Percentiles rank a stretch among this genome's conserved stretches.
Evolutionary conservation across 495 filamentous ascomycete species (phyloP).

Genomic region (Cercophora sp.): DNA sequence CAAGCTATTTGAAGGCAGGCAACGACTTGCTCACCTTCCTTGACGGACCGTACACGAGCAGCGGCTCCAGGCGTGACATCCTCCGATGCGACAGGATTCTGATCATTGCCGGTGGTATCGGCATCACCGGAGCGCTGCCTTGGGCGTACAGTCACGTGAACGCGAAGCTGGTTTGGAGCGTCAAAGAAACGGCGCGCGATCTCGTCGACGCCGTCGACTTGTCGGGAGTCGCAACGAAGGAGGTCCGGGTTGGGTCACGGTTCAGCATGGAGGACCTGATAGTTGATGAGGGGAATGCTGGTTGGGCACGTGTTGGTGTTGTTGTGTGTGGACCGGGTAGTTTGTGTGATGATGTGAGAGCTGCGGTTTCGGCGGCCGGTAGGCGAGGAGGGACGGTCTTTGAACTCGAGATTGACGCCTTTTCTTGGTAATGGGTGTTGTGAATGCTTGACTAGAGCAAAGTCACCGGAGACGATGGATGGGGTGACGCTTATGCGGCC

Average conservation of each 20-base stretch:
- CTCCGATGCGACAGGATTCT: slow-evolving; percentile 29
- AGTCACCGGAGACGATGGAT: too few species aligned
- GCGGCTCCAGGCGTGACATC: slow-evolving; percentile 4
- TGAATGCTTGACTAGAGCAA: too few species aligned
- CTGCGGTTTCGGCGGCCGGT: slow-evolving; percentile 14
- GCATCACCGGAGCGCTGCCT: slow-evolving; percentile 38
- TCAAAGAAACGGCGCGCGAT: slow-evolving; percentile 14
- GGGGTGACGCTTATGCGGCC: too few species aligned
- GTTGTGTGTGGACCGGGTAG: slow-evolving; percentile 34
- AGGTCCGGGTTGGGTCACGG: slow-evolving; percentile 30
- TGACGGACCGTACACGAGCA: slow-evolving; percentile 26
- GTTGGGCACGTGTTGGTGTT: slow-evolving; percentile 33
- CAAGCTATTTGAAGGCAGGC: slow-evolving; percentile 16
- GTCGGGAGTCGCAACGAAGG: slow-evolving; percentile 21
- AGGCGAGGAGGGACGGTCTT: slow-evolving; percentile 10
- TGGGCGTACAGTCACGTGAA: slow-evolving; percentile 28
- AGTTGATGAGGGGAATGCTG: slow-evolving; percentile 23
- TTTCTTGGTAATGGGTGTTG: slow-evolving; percentile 24
- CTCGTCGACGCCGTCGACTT: slow-evolving; percentile 26
- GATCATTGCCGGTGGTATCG: slow-evolving; percentile 41
- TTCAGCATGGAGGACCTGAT: slow-evolving; percentile 27
- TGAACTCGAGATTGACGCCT: slow-evolving; percentile 21
- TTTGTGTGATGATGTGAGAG: slow-evolving; percentile 19
- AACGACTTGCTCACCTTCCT: slow-evolving; percentile 23
- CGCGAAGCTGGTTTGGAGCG: slow-evolving; percentile 36